Conservation (phyloP, 2,329 filamentous ascomycete species). For the Colletotrichum noveboracense region DNA sequence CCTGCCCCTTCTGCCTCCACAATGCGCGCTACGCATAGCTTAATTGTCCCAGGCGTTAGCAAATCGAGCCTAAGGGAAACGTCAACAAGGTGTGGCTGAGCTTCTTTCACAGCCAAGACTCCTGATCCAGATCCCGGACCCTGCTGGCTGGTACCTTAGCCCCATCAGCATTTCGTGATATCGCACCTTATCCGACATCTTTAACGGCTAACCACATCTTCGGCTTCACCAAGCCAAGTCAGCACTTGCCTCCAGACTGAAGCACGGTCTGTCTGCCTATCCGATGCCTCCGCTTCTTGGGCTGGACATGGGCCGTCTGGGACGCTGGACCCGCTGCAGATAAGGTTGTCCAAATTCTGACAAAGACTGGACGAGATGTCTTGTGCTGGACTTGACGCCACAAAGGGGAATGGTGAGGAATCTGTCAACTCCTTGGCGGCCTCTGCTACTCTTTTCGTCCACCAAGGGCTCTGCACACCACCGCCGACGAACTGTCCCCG, state of each 20-base stretch:
- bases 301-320: background rate
- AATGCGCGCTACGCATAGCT: background rate
- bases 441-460: background rate
- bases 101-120: background rate
- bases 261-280: background rate
- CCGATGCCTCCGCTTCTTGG: background rate
- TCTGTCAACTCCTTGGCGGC: background rate
- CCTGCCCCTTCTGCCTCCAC: background rate
- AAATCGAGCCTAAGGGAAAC: background rate
- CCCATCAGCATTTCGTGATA: background rate
- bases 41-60: background rate
- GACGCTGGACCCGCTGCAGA: background rate
- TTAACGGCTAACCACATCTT: background rate
- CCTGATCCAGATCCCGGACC: background rate
- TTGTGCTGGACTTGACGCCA: background rate
- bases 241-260: background rate
- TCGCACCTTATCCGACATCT: background rate
- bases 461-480: background rate
- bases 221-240: background rate
- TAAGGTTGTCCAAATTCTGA: conserved; percentile 9
- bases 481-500: background rate
- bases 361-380: conserved; percentile 1
- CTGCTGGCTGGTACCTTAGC: background rate
- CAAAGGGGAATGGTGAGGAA: background rate
- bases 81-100: conserved; percentile 8